Evolutionary conservation across 768 basidiomycete genomes (phyloP).

Genomic region (Rhizopogon sp.): DNA sequence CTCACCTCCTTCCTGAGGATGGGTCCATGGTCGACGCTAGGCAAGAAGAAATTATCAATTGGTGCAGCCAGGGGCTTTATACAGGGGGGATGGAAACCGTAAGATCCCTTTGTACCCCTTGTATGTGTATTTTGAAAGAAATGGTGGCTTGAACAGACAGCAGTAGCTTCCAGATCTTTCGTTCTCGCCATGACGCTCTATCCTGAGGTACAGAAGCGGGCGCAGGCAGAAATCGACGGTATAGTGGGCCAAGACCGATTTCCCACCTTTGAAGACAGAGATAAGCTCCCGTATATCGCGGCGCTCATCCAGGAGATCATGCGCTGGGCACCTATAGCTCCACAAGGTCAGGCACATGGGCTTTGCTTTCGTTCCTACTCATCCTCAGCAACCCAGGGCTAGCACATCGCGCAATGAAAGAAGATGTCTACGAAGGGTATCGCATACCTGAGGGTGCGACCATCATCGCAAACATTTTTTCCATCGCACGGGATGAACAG

Average conservation of each 20-base stretch:
- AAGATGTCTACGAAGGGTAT: slow-evolving; percentile 18
- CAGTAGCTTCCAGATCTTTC: neutral
- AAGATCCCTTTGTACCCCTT: slow-evolving; percentile 19
- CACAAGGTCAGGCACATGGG: neutral
- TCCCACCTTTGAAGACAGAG: slow-evolving; percentile 20
- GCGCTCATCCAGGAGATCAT: slow-evolving; percentile 19
- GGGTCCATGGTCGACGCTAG: neutral
- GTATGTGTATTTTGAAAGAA: neutral
- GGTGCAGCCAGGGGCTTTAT: slow-evolving; percentile 8
- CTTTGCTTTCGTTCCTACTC: neutral
- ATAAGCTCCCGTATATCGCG: slow-evolving; percentile 22
- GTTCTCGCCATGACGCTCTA: slow-evolving; percentile 25
- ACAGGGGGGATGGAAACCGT: slow-evolving; percentile 24
- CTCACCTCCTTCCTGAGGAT: neutral
- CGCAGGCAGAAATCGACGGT: slow-evolving; percentile 19
- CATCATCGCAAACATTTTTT: neutral
- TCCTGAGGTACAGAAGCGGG: slow-evolving; percentile 21
- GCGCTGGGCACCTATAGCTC: slow-evolving; percentile 16
- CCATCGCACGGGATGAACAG: slow-evolving; percentile 6
- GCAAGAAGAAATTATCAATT: slow-evolving; percentile 12
- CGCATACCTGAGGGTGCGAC: neutral
- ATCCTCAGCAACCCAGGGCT: slow-evolving; percentile 3
- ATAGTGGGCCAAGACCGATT: slow-evolving; percentile 18
- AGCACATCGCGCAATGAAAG: neutral
- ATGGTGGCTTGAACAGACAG: neutral